Evolutionary conservation across 1,284 basidiomycete species (phyloP).

Genomic region (Trichosporon inkin): DNA sequence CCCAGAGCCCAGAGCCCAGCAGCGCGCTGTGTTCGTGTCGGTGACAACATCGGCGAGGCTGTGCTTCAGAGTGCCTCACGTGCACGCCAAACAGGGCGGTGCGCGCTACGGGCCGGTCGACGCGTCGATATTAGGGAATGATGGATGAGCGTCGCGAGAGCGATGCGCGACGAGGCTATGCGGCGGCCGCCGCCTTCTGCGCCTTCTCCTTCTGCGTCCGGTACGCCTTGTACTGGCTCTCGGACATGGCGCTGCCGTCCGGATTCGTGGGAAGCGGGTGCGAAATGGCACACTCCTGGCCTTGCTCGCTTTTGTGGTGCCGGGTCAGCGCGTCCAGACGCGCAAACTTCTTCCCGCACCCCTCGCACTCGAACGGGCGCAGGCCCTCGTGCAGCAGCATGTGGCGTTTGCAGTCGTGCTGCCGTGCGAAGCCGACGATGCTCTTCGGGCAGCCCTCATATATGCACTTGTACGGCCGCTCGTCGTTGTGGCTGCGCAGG

Average conservation of each 20-base stretch:
- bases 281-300: slow-evolving; percentile 48
- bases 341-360: slow-evolving; percentile 92
- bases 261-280: slow-evolving; percentile 49
- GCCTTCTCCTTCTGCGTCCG: slow-evolving; percentile 24
- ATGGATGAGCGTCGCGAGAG: neutral
- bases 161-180: neutral
- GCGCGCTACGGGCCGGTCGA: neutral
- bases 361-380: slow-evolving; percentile 79
- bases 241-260: slow-evolving; percentile 47
- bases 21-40: neutral
- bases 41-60: no score
- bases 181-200: neutral
- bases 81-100: no score
- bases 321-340: slow-evolving; percentile 83
- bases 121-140: neutral
- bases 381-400: slow-evolving; percentile 81
- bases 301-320: slow-evolving; percentile 52
- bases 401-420: slow-evolving; percentile 94
- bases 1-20: no score
- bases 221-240: slow-evolving; percentile 48
- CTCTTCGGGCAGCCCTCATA: slow-evolving; percentile 88
- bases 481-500: slow-evolving; percentile 91
- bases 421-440: slow-evolving; percentile 69
- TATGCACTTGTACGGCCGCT: slow-evolving; percentile 86
- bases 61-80: no score